Percentiles rank a stretch among this genome's conserved stretches.
Conservation (phyloP, 1,284 basidiomycete genomes). For the Fomitopsis palustris region DNA sequence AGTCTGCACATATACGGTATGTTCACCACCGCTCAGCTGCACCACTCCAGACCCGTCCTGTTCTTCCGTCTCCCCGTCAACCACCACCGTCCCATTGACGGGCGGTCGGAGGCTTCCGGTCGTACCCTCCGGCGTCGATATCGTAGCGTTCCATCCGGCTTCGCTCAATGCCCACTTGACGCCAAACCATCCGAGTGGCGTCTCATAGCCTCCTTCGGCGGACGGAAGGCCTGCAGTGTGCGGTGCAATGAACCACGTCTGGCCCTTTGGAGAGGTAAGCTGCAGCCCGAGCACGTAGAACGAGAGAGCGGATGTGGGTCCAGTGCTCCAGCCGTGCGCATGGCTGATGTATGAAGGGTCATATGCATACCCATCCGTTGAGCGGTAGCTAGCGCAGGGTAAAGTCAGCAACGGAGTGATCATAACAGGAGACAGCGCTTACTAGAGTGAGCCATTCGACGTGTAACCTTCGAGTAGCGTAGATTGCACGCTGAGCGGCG, state of each 20-base stretch:
- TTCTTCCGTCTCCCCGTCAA: slow-evolving; percentile 19
- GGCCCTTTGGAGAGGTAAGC: slow-evolving; percentile 35
- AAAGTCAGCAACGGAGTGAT: not conserved
- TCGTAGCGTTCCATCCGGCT: slow-evolving; percentile 21
- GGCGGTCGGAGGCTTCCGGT: slow-evolving; percentile 29
- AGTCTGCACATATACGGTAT: not conserved
- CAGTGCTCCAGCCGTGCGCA: slow-evolving; percentile 35
- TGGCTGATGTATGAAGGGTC: slow-evolving; percentile 46
- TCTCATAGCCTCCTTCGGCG: slow-evolving; percentile 42
- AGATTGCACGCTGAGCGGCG: slow-evolving; percentile 46
- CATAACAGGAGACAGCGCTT: slow-evolving; percentile 9
- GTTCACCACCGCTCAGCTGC: not conserved
- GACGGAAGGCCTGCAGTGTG: slow-evolving; percentile 35
- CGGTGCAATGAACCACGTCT: slow-evolving; percentile 38
- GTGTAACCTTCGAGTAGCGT: slow-evolving; percentile 50
- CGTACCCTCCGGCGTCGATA: slow-evolving; percentile 33
- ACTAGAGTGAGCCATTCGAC: slow-evolving; percentile 47
- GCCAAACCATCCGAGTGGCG: slow-evolving; percentile 40
- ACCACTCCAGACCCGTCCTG: not conserved
- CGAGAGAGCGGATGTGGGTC: slow-evolving; percentile 34
- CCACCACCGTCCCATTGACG: slow-evolving; percentile 25
- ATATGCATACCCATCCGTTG: slow-evolving; percentile 43
- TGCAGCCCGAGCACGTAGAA: slow-evolving; percentile 43
- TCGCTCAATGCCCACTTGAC: slow-evolving; percentile 28
- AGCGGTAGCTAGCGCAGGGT: slow-evolving; percentile 34